Base-by-base conservation (phyloP, 345 rosid species). In the Geranium rotundifolium region DNA sequence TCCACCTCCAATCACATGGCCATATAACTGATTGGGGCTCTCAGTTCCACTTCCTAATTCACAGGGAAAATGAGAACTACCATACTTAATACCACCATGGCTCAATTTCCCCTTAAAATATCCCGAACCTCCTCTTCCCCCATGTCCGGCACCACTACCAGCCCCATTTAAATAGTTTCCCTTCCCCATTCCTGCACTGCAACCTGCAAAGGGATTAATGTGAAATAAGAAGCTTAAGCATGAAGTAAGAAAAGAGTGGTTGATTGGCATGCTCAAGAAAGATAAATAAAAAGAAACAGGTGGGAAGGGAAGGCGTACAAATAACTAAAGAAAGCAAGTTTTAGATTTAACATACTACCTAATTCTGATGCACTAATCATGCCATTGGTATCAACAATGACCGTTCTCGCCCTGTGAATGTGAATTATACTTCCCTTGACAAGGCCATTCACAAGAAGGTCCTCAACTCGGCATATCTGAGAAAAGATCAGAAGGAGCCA, bases 141-240 rank as follows among this genome's bases (percentile, higher is more conserved):
- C 98, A 64, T 92, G 98, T 63, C 98, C 97, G 69, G 96, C 96
- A 68, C 97, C 98, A 76, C 98, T 84, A 59, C 96, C 95, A 78
- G 91, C 93, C 69, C 98, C 95, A 72, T 85, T 71, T 49, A 83
- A 79, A 79, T 83, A 89, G 65, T 82, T 82, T 68, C 98, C 97
- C 73, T 77, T 87, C 56, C 96, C 98, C 57, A 89, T 62, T 54
- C 98, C 96, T 27, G 76, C 87, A 76, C 82, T 85, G 73, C 98
- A 92, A 80, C 98, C 98, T 92, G 81, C 67, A 66, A 75, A 55
- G 56, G 29, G 29, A n/a, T 52, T 49, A 39, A 58, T 10, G 30
- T 18, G 71, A 56, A 57, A 19, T 65, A 57, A 78, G 69, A 67
- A 65, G 49, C 63, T 58, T 59, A 57, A 64, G 69, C 20, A 17